phyloP scores from a whole-genome alignment of 345 rosid species.

The Hypericum androsaemum region DNA sequence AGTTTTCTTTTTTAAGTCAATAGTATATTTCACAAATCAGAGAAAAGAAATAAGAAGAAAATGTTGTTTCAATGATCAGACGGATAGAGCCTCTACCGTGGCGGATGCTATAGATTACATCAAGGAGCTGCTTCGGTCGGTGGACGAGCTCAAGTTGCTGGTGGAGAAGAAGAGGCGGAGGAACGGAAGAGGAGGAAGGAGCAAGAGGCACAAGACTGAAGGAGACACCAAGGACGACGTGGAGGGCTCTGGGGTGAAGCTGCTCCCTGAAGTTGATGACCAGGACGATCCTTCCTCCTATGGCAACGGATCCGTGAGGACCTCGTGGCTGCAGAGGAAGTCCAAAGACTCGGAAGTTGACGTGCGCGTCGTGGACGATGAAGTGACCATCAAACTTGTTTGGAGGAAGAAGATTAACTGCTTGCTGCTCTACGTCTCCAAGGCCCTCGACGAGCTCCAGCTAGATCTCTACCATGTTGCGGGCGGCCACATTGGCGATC shows the following conservation, averaged over 20 bases:
- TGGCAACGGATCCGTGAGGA: slow-evolving; percentile 40
- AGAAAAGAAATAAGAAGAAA: too few relatives aligned
- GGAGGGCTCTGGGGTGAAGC: slow-evolving; percentile 33
- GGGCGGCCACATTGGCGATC: slow-evolving; percentile 81
- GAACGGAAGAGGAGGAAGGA: slow-evolving; percentile 39
- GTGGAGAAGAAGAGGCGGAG: slow-evolving; percentile 67
- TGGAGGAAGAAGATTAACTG: slow-evolving; percentile 34
- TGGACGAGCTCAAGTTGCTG: slow-evolving; percentile 63
- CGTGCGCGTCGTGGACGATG: slow-evolving; percentile 73
- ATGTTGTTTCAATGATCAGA: slow-evolving; percentile 19
- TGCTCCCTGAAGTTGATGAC: slow-evolving; percentile 17
- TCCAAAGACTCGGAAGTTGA: slow-evolving; percentile 78
- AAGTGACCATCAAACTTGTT: slow-evolving; percentile 40
- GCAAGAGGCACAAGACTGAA: slow-evolving; percentile 34
- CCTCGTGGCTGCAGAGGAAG: slow-evolving; percentile 87
- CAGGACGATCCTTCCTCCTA: slow-evolving; percentile 35
- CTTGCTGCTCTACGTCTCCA: slow-evolving; percentile 53
- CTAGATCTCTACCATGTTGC: slow-evolving; percentile 80
- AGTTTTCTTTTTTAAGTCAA: too few relatives aligned
- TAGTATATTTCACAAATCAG: too few relatives aligned
- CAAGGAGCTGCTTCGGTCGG: slow-evolving; percentile 56
- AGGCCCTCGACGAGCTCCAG: slow-evolving; percentile 66
- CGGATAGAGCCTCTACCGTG: slow-evolving; percentile 73
- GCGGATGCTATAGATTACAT: slow-evolving; percentile 75
- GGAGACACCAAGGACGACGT: slow-evolving; percentile 26